Evolutionary conservation across 1,284 basidiomycete species (phyloP), one percentile per base, ranked within the genome.

Genomic region (Serendipita sp.): DNA sequence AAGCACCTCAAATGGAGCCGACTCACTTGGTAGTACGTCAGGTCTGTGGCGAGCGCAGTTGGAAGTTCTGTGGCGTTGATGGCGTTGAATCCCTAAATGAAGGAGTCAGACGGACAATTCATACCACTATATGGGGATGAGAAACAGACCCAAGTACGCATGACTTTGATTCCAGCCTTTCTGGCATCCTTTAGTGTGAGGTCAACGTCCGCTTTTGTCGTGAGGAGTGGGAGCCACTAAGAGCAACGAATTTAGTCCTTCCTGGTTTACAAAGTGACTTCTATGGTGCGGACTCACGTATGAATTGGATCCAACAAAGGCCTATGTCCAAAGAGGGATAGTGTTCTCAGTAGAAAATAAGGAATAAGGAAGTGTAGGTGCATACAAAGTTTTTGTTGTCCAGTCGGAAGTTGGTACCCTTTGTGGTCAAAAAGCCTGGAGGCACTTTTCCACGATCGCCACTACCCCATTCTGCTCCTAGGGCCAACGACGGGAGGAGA

Each of bases 181-280:
- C 79, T 77, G 67, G 87, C 85, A 58, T 79, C 79, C 12, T 75
- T 74, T 45, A 87, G 73, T 1, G 82, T 83, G 61, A 72, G 69
- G 65, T 82, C 77, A 29, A 87, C 81, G 69, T 86, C 84, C 53
- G 79, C 69, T 26, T 81, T 74, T 26, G 74, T 76, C 63, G 81
- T 80, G 32, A 87, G 69, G 12, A 78, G 71, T 32, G 80, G 74
- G 32, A 87, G 69, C 85, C 85, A 87, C 74, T 77, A 35, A 38
- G 35, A 38, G 12, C 35, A 12, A 38, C 26, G 30, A 26, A n/a
- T 60, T 60, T 58, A 47, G 38, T 44, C 26, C 35, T 26, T 22
- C 2, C n/a, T 30, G 34, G 45, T 61, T 29, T 1, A 30, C 3
- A n/a, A 26, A 45, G 2, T 13, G 10, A 22, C 34, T 26, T 15